Percentiles rank a stretch among this genome's conserved stretches.
Evolutionary conservation across 2,329 filamentous ascomycete species (phyloP).

Genomic region (Colletotrichum agaves): DNA sequence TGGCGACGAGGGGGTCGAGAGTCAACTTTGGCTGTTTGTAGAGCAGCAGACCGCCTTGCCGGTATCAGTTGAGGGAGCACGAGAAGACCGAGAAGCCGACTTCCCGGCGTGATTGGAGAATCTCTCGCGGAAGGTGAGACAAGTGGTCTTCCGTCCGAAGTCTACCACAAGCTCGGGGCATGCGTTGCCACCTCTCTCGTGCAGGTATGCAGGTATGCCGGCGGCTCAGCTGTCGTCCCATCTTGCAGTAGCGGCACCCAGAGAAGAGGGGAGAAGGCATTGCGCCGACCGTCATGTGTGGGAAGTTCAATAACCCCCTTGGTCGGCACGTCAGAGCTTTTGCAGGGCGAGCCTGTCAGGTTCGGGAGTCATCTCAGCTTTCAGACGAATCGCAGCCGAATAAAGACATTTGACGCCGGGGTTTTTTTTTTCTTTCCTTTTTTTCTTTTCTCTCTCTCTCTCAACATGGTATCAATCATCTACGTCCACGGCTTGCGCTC

Average conservation of each 20-base stretch:
- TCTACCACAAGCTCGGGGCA: conserved; percentile 7
- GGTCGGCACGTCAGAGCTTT: conserved; percentile 13
- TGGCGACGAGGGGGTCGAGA: not conserved
- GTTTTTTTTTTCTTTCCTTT: not conserved
- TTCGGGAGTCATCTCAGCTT: not conserved
- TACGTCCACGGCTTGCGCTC: not conserved
- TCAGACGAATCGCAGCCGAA: not conserved
- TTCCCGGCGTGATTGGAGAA: not conserved
- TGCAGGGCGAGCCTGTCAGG: conserved; percentile 1
- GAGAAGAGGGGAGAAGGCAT: conserved; percentile 6
- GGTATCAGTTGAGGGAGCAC: conserved; percentile 5
- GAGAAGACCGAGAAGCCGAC: not conserved
- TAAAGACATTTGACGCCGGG: not conserved
- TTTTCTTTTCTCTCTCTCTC: too few species aligned
- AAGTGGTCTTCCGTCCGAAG: conserved; percentile 11
- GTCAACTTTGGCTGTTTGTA: conserved; percentile 7
- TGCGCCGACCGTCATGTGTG: conserved; percentile 20
- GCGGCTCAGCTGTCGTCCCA: conserved; percentile 12
- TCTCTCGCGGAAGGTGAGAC: not conserved
- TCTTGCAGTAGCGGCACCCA: not conserved
- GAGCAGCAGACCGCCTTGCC: conserved; percentile 4
- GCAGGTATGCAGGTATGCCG: conserved; percentile 4
- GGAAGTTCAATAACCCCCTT: not conserved
- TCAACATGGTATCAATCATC: not conserved
- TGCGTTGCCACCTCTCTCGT: conserved; percentile 3